Percentiles rank a stretch among this genome's conserved stretches.
phyloP scores from a whole-genome alignment of 371 early-diverging fungal genomes.

The Umbelopsis sp. region DNA sequence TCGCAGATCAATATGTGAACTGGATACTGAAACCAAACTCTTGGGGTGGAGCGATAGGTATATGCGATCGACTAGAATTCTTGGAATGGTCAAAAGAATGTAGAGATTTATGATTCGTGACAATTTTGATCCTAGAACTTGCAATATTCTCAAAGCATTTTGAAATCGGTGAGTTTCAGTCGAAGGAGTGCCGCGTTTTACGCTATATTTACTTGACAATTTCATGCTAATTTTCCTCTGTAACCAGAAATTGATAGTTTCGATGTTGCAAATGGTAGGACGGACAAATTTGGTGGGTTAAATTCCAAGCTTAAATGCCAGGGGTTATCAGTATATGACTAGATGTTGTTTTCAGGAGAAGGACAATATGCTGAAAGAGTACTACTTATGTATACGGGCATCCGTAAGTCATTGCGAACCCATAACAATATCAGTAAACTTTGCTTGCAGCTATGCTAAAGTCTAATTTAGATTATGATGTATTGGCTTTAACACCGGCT shows the following conservation, averaged over 20 bases:
- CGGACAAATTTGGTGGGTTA: conserved; percentile 58
- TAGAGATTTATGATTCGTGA: background rate
- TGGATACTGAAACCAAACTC: conserved; percentile 56
- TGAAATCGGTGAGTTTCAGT: conserved; percentile 44
- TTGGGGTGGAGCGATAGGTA: conserved; percentile 72
- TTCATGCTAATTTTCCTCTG: background rate
- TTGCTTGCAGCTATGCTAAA: background rate
- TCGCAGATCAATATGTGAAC: conserved; percentile 44
- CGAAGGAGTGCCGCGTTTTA: background rate
- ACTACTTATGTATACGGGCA: conserved; percentile 62
- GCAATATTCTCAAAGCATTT: conserved; percentile 59
- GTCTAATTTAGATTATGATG: conserved; percentile 57
- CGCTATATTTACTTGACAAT: background rate
- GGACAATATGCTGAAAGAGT: conserved; percentile 50
- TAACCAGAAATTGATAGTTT: conserved; percentile 60
- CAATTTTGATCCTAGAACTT: conserved; percentile 38
- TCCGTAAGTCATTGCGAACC: conserved; percentile 49
- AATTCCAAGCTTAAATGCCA: background rate
- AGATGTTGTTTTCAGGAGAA: conserved; percentile 40
- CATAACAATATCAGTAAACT: background rate
- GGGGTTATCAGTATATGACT: background rate
- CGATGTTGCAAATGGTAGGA: conserved; percentile 61
- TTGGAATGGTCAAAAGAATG: background rate
- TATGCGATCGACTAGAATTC: background rate
- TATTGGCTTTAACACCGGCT: conserved; percentile 54